Conservation (phyloP, 2,329 filamentous ascomycete genomes). For the Juglanconis sp. region DNA sequence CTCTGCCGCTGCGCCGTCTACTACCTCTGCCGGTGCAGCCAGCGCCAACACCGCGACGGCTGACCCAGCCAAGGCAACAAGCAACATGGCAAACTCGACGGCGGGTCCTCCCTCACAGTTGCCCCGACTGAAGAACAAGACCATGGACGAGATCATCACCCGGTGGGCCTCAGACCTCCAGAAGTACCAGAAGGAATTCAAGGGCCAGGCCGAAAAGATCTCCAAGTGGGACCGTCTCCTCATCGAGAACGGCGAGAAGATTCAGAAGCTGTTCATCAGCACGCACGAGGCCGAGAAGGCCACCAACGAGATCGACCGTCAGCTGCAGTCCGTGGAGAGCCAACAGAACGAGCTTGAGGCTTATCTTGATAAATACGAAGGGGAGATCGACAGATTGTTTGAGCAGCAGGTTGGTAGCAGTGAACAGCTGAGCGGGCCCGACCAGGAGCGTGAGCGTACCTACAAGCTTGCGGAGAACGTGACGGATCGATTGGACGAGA, state of each 20-base stretch:
- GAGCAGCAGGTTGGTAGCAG: conserved; percentile 71
- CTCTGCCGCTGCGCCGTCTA: conserved; percentile 17
- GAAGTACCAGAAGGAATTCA: conserved; percentile 96
- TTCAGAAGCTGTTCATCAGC: conserved; percentile 85
- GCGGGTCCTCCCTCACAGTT: conserved; percentile 78
- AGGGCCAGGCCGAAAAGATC: conserved; percentile 81
- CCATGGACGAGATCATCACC: conserved; percentile 98
- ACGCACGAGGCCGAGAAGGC: conserved; percentile 93
- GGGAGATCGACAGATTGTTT: conserved; percentile 86
- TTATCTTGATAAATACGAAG: conserved; percentile 88
- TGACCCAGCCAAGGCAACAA: conserved; percentile 22
- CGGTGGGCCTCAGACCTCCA: conserved; percentile 93
- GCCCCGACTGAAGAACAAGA: conserved; percentile 93
- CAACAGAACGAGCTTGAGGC: conserved; percentile 87
- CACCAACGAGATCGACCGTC: conserved; percentile 89
- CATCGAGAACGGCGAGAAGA: conserved; percentile 92
- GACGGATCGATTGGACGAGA: conserved; percentile 84
- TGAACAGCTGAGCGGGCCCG: conserved; percentile 78
- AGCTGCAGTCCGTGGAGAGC: conserved; percentile 82
- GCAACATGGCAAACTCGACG: conserved; percentile 67
- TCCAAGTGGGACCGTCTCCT: conserved; percentile 88
- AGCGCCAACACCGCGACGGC: conserved; percentile 1
- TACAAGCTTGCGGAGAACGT: conserved; percentile 95
- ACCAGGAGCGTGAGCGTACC: conserved; percentile 92
- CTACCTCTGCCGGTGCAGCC: conserved; percentile 24